Percentiles rank a stretch among this genome's conserved stretches.
These are phyloP conservation scores for Nigrospora osmanthi DNA, from an alignment of 2,329 filamentous ascomycete species.

Conservation along the genomic window DNA sequence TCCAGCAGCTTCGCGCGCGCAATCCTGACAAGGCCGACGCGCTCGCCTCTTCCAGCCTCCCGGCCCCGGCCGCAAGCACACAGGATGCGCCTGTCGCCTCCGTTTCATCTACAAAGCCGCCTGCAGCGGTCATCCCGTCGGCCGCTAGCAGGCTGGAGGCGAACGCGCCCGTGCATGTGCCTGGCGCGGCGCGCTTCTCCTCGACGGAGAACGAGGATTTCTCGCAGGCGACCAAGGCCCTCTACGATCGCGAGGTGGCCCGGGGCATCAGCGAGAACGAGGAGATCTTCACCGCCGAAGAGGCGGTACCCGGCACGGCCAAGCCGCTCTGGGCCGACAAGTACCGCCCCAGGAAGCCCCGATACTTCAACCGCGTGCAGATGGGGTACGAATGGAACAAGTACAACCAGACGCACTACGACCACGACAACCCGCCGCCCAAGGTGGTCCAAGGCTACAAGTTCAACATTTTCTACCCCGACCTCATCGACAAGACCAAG, in stretches of 20 bases:
- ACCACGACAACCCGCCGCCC: constrained; percentile 94
- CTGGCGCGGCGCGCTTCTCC: constrained; percentile 62
- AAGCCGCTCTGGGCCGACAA: constrained; percentile 76
- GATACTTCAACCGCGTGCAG: constrained; percentile 95
- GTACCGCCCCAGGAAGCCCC: constrained; percentile 82
- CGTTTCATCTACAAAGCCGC: constrained; percentile 16
- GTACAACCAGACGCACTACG: constrained; percentile 99
- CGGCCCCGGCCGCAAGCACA: constrained; percentile 17
- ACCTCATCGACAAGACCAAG: constrained; percentile 89
- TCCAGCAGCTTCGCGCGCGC: constrained; percentile 57
- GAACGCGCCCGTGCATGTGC: constrained; percentile 25
- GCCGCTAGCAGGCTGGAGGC: constrained; percentile 14
- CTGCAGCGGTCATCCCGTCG: constrained; percentile 11
- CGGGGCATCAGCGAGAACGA: constrained; percentile 89
- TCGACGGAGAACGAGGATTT: constrained; percentile 67
- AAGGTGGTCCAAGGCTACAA: constrained; percentile 99
- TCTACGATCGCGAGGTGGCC: constrained; percentile 89
- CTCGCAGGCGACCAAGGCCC: constrained; percentile 76
- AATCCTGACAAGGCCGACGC: constrained; percentile 59
- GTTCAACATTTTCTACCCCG: constrained; percentile 99
- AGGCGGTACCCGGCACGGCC: constrained; percentile 57
- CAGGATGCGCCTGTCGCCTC: constrained; percentile 11
- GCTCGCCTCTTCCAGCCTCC: constrained; percentile 26
- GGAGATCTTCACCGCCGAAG: constrained; percentile 90
- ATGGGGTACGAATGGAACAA: constrained; percentile 99